Evolutionary conservation across 2,329 filamentous ascomycete genomes (phyloP).

Genomic region (Penicillium sp.): DNA sequence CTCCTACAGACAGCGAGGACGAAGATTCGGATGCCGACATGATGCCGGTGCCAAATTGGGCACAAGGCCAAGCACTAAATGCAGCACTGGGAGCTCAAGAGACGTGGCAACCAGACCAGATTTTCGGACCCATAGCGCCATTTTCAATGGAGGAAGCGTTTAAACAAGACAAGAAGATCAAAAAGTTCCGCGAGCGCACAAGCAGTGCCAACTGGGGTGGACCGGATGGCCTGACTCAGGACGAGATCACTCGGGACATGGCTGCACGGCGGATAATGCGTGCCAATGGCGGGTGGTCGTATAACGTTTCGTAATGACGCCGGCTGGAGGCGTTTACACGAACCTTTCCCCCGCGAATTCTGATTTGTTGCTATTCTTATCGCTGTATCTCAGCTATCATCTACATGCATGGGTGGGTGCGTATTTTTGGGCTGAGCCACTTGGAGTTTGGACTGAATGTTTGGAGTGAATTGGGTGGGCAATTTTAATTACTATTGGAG

Average conservation of each 20-base stretch:
- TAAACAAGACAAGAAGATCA: constrained; percentile 79
- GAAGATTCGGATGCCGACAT: constrained; percentile 64
- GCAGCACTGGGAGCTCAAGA: constrained; percentile 76
- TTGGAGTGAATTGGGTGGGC: neutral
- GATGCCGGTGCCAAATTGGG: constrained; percentile 74
- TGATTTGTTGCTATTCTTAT: constrained; percentile 2
- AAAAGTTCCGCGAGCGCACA: constrained; percentile 84
- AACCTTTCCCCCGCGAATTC: neutral
- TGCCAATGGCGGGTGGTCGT: constrained; percentile 81
- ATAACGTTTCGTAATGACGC: constrained; percentile 44
- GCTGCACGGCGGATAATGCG: constrained; percentile 75
- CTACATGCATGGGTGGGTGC: constrained; percentile 2
- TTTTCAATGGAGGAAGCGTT: constrained; percentile 97
- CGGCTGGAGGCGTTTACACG: neutral
- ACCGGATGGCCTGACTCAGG: constrained; percentile 77
- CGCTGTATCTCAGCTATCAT: constrained; percentile 4
- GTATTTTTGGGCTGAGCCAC: neutral
- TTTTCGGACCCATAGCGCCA: constrained; percentile 85
- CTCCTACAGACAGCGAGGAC: constrained; percentile 90
- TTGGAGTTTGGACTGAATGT: constrained; percentile 3
- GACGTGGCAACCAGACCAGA: constrained; percentile 67
- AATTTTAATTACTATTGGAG: neutral
- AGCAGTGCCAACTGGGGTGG: constrained; percentile 92
- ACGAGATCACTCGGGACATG: constrained; percentile 77
- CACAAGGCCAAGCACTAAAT: constrained; percentile 78